Conservation (phyloP, 2,329 filamentous ascomycete species). For the Aspergillus felis region DNA sequence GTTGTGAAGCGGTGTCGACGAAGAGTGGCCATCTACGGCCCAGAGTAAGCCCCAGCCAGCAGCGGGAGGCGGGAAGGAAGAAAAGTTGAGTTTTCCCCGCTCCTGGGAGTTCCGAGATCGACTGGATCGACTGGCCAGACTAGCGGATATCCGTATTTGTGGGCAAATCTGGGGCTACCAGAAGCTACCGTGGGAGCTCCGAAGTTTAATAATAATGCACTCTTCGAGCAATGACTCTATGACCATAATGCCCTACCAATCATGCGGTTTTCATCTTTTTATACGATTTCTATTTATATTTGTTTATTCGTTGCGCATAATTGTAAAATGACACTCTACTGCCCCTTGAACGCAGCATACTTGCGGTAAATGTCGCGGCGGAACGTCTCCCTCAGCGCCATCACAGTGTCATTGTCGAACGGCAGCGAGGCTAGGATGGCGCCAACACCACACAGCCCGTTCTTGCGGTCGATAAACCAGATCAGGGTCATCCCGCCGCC, state of each 20-base stretch:
- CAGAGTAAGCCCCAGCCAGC: neutral
- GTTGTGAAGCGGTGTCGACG: neutral
- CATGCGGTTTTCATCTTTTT: no score
- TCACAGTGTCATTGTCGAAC: slow-evolving; percentile 21
- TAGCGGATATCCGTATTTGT: neutral
- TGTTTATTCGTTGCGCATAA: no score
- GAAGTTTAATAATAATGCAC: neutral
- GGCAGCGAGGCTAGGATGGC: slow-evolving; percentile 41
- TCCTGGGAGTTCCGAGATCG: no score
- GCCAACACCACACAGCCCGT: slow-evolving; percentile 42
- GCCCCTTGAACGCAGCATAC: slow-evolving; percentile 28
- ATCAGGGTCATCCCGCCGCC: slow-evolving; percentile 45
- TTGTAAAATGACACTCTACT: neutral
- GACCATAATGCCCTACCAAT: no score
- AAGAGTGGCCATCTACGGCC: no score
- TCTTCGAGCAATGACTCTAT: no score
- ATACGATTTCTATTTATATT: no score
- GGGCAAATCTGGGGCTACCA: neutral
- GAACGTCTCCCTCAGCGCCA: slow-evolving; percentile 41
- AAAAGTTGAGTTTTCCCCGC: neutral
- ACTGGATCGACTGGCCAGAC: no score
- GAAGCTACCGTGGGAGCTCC: neutral
- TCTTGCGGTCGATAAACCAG: slow-evolving; percentile 51
- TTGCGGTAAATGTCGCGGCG: slow-evolving; percentile 43
- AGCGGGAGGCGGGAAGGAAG: neutral